phyloP scores from a whole-genome alignment of 139 green algal species.

The Edaphochlamys debaryana region DNA sequence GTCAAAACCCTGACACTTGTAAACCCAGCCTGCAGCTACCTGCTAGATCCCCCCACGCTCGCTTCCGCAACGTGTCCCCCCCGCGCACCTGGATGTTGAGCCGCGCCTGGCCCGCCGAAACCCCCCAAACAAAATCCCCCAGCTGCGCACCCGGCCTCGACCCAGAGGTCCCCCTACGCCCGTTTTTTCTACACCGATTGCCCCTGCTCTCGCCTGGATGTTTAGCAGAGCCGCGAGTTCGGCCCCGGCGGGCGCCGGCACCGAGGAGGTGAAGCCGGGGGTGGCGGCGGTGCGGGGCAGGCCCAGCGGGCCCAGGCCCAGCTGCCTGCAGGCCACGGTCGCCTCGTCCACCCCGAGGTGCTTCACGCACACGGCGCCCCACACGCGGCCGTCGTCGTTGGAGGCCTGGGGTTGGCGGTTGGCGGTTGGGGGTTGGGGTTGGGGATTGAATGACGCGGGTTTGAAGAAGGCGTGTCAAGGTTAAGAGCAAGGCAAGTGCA shows the following conservation, averaged over 20 bases:
- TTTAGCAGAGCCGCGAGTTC: background rate
- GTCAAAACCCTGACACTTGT: no score
- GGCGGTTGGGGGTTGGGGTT: background rate
- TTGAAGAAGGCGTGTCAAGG: background rate
- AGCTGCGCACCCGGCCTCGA: no score
- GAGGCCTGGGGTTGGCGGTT: background rate
- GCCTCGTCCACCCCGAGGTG: background rate
- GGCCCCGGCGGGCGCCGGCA: background rate
- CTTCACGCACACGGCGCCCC: slow-evolving; percentile 19
- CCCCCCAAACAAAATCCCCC: no score
- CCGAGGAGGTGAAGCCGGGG: background rate
- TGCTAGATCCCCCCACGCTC: no score
- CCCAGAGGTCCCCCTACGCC: no score
- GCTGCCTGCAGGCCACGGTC: background rate
- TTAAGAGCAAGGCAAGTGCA: background rate
- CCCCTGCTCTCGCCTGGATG: background rate
- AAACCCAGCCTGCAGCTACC: no score
- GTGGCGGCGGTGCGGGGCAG: background rate
- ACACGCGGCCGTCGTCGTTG: background rate
- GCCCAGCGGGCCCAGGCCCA: slow-evolving; percentile 4
- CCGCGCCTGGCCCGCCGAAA: background rate
- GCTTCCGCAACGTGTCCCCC: no score
- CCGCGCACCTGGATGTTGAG: slow-evolving; percentile 18
- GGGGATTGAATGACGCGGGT: background rate
- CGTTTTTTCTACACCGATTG: background rate